Percentiles rank a stretch among this genome's conserved stretches.
Evolutionary conservation across 2,329 filamentous ascomycete genomes (phyloP).

Genomic region (Neonectria punicea): DNA sequence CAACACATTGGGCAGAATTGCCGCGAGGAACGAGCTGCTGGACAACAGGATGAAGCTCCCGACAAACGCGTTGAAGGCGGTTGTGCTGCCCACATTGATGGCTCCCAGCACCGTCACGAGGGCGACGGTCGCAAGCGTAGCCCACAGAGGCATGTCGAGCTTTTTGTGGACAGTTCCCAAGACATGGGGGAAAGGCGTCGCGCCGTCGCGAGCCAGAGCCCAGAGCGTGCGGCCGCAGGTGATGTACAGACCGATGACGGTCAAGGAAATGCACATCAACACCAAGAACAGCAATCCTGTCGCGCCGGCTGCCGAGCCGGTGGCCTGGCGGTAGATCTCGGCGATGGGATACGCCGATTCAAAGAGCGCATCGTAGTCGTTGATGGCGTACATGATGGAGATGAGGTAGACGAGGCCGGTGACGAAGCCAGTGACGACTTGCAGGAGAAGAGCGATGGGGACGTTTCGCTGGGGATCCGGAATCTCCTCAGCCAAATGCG

Average conservation of each 20-base stretch:
- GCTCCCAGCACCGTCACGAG: conserved; percentile 65
- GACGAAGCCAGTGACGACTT: conserved; percentile 61
- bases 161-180: conserved; percentile 45
- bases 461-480: conserved; percentile 61
- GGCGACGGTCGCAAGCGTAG: conserved; percentile 60
- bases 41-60: conserved; percentile 57
- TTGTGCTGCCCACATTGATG: conserved; percentile 73
- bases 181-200: conserved; percentile 46
- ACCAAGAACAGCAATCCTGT: conserved; percentile 59
- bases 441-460: conserved; percentile 62
- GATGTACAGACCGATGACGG: conserved; percentile 50
- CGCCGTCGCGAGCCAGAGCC: conserved; percentile 54
- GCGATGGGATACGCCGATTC: conserved; percentile 70
- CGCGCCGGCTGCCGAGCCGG: conserved; percentile 60
- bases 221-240: conserved; percentile 54
- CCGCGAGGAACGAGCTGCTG: conserved; percentile 63
- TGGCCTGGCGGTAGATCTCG: conserved; percentile 72
- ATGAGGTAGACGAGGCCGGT: conserved; percentile 64
- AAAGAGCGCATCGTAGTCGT: conserved; percentile 62
- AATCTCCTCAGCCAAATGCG: conserved; percentile 74
- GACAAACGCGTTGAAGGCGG: conserved; percentile 75
- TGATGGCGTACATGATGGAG: conserved; percentile 67
- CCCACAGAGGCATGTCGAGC: conserved; percentile 51
- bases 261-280: conserved; percentile 51
- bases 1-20: conserved; percentile 68